Evolutionary conservation across 768 basidiomycete genomes (phyloP).

Genomic region (Trametes cingulata): DNA sequence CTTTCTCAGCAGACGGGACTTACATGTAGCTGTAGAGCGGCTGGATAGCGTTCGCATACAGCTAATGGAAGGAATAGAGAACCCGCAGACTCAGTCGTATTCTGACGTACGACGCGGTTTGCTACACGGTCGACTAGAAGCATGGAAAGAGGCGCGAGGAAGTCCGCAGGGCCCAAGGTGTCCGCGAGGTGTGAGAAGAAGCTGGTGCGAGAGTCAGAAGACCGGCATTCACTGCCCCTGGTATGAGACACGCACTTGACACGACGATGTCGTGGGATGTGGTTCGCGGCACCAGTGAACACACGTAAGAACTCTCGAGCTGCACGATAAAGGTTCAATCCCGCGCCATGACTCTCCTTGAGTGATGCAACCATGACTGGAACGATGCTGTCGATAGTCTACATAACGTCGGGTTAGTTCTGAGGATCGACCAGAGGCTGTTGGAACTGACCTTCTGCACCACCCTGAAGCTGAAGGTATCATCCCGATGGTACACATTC

Average conservation of each 20-base stretch:
- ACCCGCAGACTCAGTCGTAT: slow-evolving; percentile 54
- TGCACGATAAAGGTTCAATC: slow-evolving; percentile 63
- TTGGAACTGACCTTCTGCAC: slow-evolving; percentile 73
- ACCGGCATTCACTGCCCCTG: background rate
- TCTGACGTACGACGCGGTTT: slow-evolving; percentile 67
- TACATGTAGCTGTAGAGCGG: slow-evolving; percentile 54
- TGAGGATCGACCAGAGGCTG: background rate
- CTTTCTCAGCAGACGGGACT: slow-evolving; percentile 23
- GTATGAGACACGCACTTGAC: slow-evolving; percentile 60
- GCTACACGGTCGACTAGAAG: slow-evolving; percentile 79
- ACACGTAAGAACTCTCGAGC: slow-evolving; percentile 83
- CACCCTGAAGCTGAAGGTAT: slow-evolving; percentile 92
- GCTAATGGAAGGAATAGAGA: slow-evolving; percentile 68
- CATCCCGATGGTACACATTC: slow-evolving; percentile 96
- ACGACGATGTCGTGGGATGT: slow-evolving; percentile 91
- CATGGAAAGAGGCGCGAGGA: slow-evolving; percentile 81
- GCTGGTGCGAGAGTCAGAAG: slow-evolving; percentile 38
- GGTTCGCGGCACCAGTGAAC: slow-evolving; percentile 90
- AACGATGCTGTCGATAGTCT: slow-evolving; percentile 94
- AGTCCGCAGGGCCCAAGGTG: slow-evolving; percentile 76
- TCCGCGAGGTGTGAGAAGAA: slow-evolving; percentile 90
- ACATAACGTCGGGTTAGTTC: background rate
- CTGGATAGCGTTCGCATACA: slow-evolving; percentile 57
- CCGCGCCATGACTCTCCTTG: slow-evolving; percentile 52
- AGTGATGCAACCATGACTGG: slow-evolving; percentile 89